These are phyloP conservation scores for Meira miltonrushii DNA, from an alignment of 1,284 basidiomycete species.

Conservation along the genomic window DNA sequence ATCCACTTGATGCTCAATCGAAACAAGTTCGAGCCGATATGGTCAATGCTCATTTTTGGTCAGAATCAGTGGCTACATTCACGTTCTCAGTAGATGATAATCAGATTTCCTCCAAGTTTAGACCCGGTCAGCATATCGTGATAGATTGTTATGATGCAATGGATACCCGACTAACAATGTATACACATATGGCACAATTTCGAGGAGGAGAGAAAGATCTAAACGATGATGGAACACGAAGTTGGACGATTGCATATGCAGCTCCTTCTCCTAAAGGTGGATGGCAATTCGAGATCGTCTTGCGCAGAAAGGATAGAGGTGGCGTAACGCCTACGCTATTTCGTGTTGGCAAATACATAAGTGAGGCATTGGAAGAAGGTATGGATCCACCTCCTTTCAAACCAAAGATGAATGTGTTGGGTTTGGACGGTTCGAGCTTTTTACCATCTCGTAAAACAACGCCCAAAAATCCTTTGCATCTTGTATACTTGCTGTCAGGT, in stretches of 20 bases:
- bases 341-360: background rate
- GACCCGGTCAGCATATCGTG: constrained; percentile 17
- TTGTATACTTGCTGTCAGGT: constrained; percentile 12
- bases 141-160: constrained; percentile 10
- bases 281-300: constrained; percentile 3
- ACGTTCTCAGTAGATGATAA: background rate
- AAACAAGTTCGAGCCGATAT: constrained; percentile 4
- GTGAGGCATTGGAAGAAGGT: background rate
- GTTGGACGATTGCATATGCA: constrained; percentile 14
- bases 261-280: background rate
- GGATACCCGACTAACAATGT: constrained; percentile 15
- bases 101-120: background rate
- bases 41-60: constrained; percentile 8
- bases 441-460: background rate
- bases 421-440: constrained; percentile 1
- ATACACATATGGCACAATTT: constrained; percentile 15
- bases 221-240: constrained; percentile 19
- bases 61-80: constrained; percentile 13
- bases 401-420: constrained; percentile 5
- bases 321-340: constrained; percentile 18
- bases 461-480: background rate
- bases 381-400: background rate
- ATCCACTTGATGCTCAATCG: background rate
- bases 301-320: constrained; percentile 10
- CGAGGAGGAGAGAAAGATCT: constrained; percentile 19